These are phyloP conservation scores for Serpula lacrymans DNA, from an alignment of 768 basidiomycete species.

Conservation along the genomic window DNA sequence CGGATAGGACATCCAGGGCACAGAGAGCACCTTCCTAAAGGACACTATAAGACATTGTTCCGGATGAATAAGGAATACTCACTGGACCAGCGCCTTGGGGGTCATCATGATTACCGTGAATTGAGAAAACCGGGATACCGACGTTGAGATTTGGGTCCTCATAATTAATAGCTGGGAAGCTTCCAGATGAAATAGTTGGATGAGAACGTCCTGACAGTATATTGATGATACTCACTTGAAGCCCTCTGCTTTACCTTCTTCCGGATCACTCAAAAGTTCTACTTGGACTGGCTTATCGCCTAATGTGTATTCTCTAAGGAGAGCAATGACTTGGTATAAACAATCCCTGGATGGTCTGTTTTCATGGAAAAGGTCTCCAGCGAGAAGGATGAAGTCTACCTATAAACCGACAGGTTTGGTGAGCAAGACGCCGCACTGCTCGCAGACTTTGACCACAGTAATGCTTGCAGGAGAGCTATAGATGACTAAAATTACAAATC, in stretches of 20 bases:
- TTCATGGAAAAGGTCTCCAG: slow-evolving; percentile 97
- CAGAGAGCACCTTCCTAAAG: slow-evolving; percentile 91
- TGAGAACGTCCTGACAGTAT: not conserved
- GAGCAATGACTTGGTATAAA: slow-evolving; percentile 83
- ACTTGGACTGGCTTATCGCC: slow-evolving; percentile 87
- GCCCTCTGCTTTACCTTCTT: slow-evolving; percentile 82
- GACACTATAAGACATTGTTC: not conserved
- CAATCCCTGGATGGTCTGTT: slow-evolving; percentile 92
- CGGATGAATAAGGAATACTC: slow-evolving; percentile 20
- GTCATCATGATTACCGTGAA: slow-evolving; percentile 99
- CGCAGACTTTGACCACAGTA: too few relatives aligned
- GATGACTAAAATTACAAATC: slow-evolving; percentile 1
- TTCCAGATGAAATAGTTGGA: slow-evolving; percentile 29
- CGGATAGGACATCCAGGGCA: slow-evolving; percentile 92
- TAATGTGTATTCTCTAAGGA: slow-evolving; percentile 87
- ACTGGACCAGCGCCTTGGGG: slow-evolving; percentile 95
- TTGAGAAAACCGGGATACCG: slow-evolving; percentile 96
- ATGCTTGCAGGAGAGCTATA: not conserved
- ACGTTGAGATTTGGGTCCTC: slow-evolving; percentile 96
- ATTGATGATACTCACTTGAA: slow-evolving; percentile 60
- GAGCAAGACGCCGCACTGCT: too few relatives aligned
- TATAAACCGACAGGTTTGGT: too few relatives aligned
- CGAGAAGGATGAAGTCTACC: slow-evolving; percentile 96
- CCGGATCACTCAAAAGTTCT: slow-evolving; percentile 89
- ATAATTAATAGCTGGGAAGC: slow-evolving; percentile 96